Base-by-base conservation (phyloP, 2,329 filamentous ascomycete species). In the Exserohilum turcica region DNA sequence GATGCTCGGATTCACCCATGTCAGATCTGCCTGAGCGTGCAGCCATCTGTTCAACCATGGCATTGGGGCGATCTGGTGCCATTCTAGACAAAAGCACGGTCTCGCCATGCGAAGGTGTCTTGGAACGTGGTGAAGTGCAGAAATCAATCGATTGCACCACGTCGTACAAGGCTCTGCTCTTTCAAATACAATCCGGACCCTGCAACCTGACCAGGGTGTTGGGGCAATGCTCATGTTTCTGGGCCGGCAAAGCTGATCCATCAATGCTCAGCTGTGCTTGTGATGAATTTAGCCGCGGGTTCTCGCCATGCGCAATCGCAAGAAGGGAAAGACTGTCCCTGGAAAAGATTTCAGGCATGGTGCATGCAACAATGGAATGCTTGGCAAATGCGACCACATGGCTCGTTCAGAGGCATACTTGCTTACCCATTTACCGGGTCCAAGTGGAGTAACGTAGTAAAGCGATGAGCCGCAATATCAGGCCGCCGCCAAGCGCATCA, bases 121-220 rank as follows among this genome's bases (percentile, higher is more conserved):
- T 48, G 47, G 55, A 61, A 55, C 24, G 55, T 59, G 18, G 33
- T 46, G 46, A 47, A 52, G 48, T 54, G 55, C 54, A 53, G 52
- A 46, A 38, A 42, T 58, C 45, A 33, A 45, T 37, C 24, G 47
- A 43, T 58, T 29, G 57, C 60, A 60, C 54, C 33, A 52, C 40
- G 59, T 60, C 51, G 44, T 43, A 58, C 66, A 59, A 57, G 61
- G 57, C 54, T 43, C 50, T 44, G 51, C 59, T 61, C 63, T 40
- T 43, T 33, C 33, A 40, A 38, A 42, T 24, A 43, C 40, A 33
- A 27, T 40, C 16, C 37, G 13, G 42, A 32, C 42, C 40, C 47
- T 51, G 36, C 42, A n/a, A 47, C 21, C 28, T 21, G 8, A 16
- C 28, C 15, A 12, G 18, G 36, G 18, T 16, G 13, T 16, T 33